Evolutionary conservation across 495 filamentous ascomycete species (phyloP).

Genomic region (Penicillium argentinense): DNA sequence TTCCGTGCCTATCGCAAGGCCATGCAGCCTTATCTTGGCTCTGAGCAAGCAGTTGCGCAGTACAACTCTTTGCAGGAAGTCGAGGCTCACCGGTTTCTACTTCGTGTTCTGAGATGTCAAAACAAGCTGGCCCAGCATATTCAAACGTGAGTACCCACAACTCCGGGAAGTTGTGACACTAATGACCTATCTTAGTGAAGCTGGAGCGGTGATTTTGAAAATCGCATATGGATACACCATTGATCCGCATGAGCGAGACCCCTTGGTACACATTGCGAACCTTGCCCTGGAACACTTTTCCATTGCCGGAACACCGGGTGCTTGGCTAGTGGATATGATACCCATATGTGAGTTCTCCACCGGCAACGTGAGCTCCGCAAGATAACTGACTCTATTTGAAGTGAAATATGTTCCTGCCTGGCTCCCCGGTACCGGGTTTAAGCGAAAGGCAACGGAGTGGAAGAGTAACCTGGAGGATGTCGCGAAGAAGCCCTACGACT

Average conservation of each 20-base stretch:
- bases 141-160: constrained; percentile 30
- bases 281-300: constrained; percentile 45
- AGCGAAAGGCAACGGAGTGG: constrained; percentile 38
- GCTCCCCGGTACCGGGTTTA: constrained; percentile 52
- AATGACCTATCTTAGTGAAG: constrained; percentile 20
- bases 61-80: constrained; percentile 39
- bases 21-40: constrained; percentile 24
- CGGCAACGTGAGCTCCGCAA: not conserved
- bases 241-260: constrained; percentile 40
- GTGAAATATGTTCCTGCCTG: constrained; percentile 46
- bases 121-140: constrained; percentile 37
- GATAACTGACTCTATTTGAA: constrained; percentile 7
- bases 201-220: constrained; percentile 48
- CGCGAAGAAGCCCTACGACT: constrained; percentile 39
- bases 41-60: constrained; percentile 26
- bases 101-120: constrained; percentile 40
- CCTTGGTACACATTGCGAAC: constrained; percentile 41
- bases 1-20: constrained; percentile 45
- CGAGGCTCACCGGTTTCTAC: constrained; percentile 41
- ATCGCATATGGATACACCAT: constrained; percentile 51
- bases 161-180: not conserved
- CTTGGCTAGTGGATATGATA: constrained; percentile 47
- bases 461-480: constrained; percentile 21
- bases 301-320: constrained; percentile 39
- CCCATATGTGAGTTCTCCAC: constrained; percentile 20